phyloP scores from a whole-genome alignment of 495 filamentous ascomycete species.

The Niebla homalea region DNA sequence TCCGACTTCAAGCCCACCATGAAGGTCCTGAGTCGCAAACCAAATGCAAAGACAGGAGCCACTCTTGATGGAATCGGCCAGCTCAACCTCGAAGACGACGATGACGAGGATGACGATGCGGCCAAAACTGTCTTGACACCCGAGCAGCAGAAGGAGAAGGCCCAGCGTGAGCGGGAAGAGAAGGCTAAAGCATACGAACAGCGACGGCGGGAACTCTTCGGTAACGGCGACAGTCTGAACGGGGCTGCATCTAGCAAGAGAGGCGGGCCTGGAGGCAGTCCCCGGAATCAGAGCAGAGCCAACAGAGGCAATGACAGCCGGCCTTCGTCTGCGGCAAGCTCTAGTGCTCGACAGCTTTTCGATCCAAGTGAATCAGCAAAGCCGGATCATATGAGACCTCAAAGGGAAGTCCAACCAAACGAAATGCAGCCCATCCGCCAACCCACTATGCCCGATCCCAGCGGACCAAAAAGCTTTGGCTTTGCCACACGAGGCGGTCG shows the following conservation, averaged over 20 bases:
- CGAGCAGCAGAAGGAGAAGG: constrained; percentile 59
- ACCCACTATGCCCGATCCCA: constrained; percentile 64
- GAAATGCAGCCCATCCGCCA: constrained; percentile 46
- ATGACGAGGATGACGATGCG: constrained; percentile 49
- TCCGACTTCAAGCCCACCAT: constrained; percentile 74
- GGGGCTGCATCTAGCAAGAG: constrained; percentile 44
- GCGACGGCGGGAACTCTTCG: constrained; percentile 71
- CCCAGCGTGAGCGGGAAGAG: constrained; percentile 67
- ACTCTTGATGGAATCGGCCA: constrained; percentile 40
- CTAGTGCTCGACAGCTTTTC: constrained; percentile 44
- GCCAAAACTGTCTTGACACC: constrained; percentile 44
- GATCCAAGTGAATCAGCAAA: constrained; percentile 59
- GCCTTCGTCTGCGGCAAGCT: constrained; percentile 34
- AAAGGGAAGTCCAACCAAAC: constrained; percentile 35
- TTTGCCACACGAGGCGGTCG: constrained; percentile 38
- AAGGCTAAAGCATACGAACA: constrained; percentile 83
- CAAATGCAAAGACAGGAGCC: constrained; percentile 36
- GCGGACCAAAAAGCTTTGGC: constrained; percentile 61
- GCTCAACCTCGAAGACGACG: constrained; percentile 43
- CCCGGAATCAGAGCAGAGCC: constrained; percentile 20
- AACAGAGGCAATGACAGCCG: constrained; percentile 26
- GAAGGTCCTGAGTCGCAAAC: constrained; percentile 74
- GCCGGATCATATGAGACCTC: constrained; percentile 38
- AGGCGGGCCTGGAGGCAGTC: constrained; percentile 22
- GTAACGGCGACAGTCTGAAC: constrained; percentile 33